Percentiles rank a stretch among this genome's conserved stretches.
Evolutionary conservation across 768 basidiomycete genomes (phyloP).

Genomic region (Boletus coccyginus): DNA sequence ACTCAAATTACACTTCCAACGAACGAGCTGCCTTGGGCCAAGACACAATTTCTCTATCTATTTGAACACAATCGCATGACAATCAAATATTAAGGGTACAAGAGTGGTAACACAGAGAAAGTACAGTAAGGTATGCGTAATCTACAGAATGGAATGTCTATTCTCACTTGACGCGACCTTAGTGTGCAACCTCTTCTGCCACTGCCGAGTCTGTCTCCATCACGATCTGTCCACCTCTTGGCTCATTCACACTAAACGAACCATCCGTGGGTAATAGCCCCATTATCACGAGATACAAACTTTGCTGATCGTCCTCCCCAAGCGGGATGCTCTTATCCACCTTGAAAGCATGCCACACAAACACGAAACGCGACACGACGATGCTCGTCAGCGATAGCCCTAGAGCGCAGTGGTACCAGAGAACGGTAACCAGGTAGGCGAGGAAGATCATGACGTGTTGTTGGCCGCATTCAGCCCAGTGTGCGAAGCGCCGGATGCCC

Average conservation of each 20-base stretch:
- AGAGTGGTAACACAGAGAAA: neutral
- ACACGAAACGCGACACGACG: slow-evolving; percentile 21
- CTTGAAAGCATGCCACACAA: slow-evolving; percentile 28
- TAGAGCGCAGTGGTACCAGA: slow-evolving; percentile 19
- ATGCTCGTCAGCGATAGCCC: slow-evolving; percentile 22
- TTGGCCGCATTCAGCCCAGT: slow-evolving; percentile 36
- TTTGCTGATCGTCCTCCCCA: slow-evolving; percentile 7
- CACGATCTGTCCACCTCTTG: neutral
- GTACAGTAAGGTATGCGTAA: neutral
- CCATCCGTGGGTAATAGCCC: slow-evolving; percentile 12
- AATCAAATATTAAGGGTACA: neutral
- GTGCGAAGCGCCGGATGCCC: slow-evolving; percentile 37
- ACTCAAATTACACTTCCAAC: too few species aligned
- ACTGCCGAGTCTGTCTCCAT: neutral
- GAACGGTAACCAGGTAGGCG: slow-evolving; percentile 12
- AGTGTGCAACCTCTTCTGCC: neutral
- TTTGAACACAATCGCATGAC: neutral
- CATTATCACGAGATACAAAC: slow-evolving; percentile 29
- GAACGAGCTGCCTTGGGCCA: too few species aligned
- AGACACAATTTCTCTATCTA: neutral
- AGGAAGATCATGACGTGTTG: slow-evolving; percentile 36
- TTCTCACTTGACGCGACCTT: neutral
- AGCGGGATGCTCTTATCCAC: slow-evolving; percentile 25
- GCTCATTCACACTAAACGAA: neutral
- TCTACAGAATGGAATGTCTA: neutral